Evolutionary conservation across 768 basidiomycete genomes (phyloP).

Genomic region (Guyanaporus albipodus): DNA sequence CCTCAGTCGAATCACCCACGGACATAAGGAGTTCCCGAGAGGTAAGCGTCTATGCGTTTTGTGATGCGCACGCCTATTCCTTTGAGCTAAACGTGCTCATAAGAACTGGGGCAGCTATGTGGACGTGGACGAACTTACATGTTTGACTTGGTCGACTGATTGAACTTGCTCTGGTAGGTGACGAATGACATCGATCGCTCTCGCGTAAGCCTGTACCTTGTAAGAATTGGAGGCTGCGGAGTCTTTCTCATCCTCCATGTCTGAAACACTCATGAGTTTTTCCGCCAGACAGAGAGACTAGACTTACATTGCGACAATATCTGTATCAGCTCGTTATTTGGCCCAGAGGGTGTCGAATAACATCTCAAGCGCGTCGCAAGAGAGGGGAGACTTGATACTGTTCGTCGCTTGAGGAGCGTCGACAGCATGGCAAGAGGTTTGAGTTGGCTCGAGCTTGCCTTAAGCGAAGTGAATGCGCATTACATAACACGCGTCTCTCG

Average conservation of each 20-base stretch:
- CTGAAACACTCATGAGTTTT: constrained; percentile 17
- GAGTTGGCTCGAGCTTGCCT: neutral
- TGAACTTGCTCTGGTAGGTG: constrained; percentile 40
- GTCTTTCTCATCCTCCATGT: constrained; percentile 41
- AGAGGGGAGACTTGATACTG: neutral
- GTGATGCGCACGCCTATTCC: constrained; percentile 40
- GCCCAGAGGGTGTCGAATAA: constrained; percentile 21
- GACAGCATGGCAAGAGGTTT: constrained; percentile 25
- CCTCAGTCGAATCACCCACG: constrained; percentile 27
- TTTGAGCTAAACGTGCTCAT: constrained; percentile 22
- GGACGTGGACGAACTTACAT: constrained; percentile 17
- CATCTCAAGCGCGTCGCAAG: constrained; percentile 8
- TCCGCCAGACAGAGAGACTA: neutral
- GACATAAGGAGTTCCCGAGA: constrained; percentile 32
- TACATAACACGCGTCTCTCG: constrained; percentile 27
- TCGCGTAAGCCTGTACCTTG: constrained; percentile 49
- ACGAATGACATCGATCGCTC: constrained; percentile 43
- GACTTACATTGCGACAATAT: constrained; percentile 42
- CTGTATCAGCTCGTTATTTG: constrained; percentile 38
- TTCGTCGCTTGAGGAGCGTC: constrained; percentile 6
- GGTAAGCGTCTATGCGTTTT: constrained; percentile 43
- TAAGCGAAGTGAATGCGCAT: constrained; percentile 1
- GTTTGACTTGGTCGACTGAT: constrained; percentile 38
- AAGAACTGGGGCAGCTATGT: constrained; percentile 1
- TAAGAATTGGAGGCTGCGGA: constrained; percentile 37